Conservation (phyloP, 352 stramenopile species). For the Bremia lactucae region DNA sequence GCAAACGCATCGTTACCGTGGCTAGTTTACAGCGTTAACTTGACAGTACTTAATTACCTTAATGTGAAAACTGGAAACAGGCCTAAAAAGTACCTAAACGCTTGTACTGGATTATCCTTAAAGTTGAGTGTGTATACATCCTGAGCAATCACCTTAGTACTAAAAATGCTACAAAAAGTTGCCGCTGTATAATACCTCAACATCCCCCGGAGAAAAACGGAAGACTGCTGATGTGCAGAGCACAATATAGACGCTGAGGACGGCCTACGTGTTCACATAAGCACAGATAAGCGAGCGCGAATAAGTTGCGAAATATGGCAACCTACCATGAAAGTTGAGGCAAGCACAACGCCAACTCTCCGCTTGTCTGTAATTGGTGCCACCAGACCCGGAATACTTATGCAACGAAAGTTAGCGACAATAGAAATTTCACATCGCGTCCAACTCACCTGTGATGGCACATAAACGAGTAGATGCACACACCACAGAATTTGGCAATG, state of each 20-base stretch:
- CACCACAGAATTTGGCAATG: conserved; percentile 75
- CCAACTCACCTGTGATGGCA: conserved; percentile 63
- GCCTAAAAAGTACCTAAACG: conserved; percentile 80
- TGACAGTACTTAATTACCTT: conserved; percentile 23
- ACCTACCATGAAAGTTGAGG: conserved; percentile 56
- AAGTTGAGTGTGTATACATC: conserved; percentile 88
- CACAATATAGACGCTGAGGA: conserved; percentile 71
- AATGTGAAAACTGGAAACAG: conserved; percentile 83
- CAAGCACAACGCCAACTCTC: conserved; percentile 56
- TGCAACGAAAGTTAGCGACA: not conserved
- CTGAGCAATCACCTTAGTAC: too few relatives aligned
- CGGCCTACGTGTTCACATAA: conserved; percentile 29
- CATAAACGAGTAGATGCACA: conserved; percentile 88
- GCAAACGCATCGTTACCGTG: conserved; percentile 8
- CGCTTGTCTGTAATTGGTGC: conserved; percentile 73
- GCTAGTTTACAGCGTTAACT: not conserved
- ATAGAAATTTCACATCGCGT: too few relatives aligned
- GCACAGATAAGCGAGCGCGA: not conserved
- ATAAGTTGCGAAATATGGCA: not conserved
- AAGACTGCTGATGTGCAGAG: conserved; percentile 70
- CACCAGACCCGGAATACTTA: conserved; percentile 76
- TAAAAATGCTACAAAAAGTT: too few relatives aligned
- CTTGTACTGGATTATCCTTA: conserved; percentile 62
- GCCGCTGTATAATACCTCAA: conserved; percentile 39
- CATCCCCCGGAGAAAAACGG: conserved; percentile 65